Conservation (phyloP, 495 filamentous ascomycete species). For the Xylaria cubensis region DNA sequence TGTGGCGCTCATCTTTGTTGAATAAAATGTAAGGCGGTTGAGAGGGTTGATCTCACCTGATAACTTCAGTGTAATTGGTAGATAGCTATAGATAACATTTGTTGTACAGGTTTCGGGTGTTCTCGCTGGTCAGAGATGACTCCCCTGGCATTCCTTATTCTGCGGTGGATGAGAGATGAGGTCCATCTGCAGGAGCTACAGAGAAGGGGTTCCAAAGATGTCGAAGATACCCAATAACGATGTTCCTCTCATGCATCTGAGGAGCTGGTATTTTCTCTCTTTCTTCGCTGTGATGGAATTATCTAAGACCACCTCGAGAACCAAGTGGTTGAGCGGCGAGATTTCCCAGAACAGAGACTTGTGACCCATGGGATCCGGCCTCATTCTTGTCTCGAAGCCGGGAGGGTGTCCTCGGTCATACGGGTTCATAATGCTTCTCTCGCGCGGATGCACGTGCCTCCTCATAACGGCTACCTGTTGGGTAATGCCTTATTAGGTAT, state of each 20-base stretch:
- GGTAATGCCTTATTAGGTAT: conserved; percentile 31
- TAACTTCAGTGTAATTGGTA: conserved; percentile 8
- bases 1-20: not conserved
- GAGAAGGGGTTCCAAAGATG: not conserved
- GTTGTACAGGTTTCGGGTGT: conserved; percentile 11
- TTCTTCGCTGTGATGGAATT: not conserved
- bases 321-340: not conserved
- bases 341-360: not conserved
- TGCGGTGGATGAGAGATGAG: not conserved
- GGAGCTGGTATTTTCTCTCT: not conserved
- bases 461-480: conserved; percentile 29
- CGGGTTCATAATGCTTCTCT: not conserved
- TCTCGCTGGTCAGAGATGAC: not conserved
- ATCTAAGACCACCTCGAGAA: not conserved
- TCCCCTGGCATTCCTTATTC: not conserved
- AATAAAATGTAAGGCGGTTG: not conserved
- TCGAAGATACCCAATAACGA: not conserved
- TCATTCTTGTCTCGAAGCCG: not conserved
- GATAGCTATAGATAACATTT: conserved; percentile 5
- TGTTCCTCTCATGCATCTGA: not conserved
- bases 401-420: not conserved
- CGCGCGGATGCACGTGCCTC: not conserved
- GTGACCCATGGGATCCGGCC: not conserved
- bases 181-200: not conserved
- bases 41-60: not conserved